A percentile compares a stretch with the other conserved stretches of the same genome.
Evolutionary conservation across 2,329 filamentous ascomycete species (phyloP).

Genomic region (Neophaeococcomyces mojaviensis): DNA sequence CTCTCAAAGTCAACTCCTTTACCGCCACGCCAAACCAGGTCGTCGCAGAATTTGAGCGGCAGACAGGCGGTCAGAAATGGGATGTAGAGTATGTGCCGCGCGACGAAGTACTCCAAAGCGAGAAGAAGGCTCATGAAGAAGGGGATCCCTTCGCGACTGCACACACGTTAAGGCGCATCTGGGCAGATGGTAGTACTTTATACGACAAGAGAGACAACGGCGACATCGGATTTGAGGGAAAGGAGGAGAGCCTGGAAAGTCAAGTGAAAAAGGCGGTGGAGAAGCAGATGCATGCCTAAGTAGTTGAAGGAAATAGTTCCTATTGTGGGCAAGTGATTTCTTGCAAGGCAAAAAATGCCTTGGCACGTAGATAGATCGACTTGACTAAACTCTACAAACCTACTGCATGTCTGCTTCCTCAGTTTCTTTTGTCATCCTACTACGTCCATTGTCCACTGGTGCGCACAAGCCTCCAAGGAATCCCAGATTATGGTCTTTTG

Average conservation of each 20-base stretch:
- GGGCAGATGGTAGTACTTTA: constrained; percentile 63
- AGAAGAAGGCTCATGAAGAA: constrained; percentile 52
- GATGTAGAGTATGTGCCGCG: constrained; percentile 47
- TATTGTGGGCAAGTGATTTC: too few relatives aligned
- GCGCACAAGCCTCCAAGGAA: too few relatives aligned
- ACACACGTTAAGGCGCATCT: constrained; percentile 62
- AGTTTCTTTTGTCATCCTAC: too few relatives aligned
- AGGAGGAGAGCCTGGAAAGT: constrained; percentile 14
- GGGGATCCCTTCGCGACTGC: constrained; percentile 45
- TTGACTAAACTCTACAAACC: too few relatives aligned
- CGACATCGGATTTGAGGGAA: constrained; percentile 37
- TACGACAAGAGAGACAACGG: constrained; percentile 57
- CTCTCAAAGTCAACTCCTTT: constrained; percentile 64
- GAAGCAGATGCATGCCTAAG: constrained; percentile 9
- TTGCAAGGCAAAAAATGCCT: too few relatives aligned
- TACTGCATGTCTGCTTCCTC: too few relatives aligned
- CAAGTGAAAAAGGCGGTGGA: constrained; percentile 17
- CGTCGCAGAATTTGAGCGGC: constrained; percentile 59
- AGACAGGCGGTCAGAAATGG: constrained; percentile 50
- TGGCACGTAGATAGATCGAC: too few relatives aligned
- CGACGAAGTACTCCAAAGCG: constrained; percentile 46
- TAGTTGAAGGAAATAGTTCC: too few relatives aligned
- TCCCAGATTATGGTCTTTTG: too few relatives aligned
- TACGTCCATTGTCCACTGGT: too few relatives aligned
- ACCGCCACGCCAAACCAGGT: constrained; percentile 56